Base-by-base conservation (phyloP, 257 asterid species). In the Haberlea rhodopensis region DNA sequence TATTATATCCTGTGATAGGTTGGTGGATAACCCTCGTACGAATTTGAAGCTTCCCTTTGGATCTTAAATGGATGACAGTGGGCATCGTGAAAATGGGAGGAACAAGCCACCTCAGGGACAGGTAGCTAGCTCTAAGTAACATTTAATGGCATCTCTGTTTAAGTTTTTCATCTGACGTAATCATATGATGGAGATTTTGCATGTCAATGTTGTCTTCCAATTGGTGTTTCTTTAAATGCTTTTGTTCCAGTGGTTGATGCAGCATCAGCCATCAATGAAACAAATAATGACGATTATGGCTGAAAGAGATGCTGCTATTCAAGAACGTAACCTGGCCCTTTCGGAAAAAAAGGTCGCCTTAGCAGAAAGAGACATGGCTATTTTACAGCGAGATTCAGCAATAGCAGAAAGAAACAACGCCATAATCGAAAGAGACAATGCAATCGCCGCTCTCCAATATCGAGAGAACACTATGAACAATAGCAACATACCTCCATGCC, bases 261-360 rank as follows among this genome's bases (percentile, higher is more conserved):
- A 86, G 75, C 97, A 91, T 65, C 96, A 91, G 75, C 96, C 97
- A 43, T 85, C 99, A 5, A 90, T 94, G 97, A 94, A 89, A 71
- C 99, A 94, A 61, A 87, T 94, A 68, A 94, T 90, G 97, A 78
- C 85, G 25, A 79, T 94, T 31, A 87, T 90, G 94, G 87, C 95
- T 2, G 99, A 94, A 72, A 68, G 99, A 71, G 99, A 94, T 66
- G 99, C 95, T 18, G 99, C 97, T 20, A 83, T 94, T 72, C 99
- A 94, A 63, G 99, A 94, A 76, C 71, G 95, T 26, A 94, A 94
- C 49, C 64, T 94, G 54, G 95, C 97, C 60, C 77, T 94, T 63
- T 86, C 99, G 2, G 99, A 94, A 65, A 94, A 94, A 51, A 94
- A 90, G 79, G 68, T 90, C 5, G 97, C 97, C 74, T 40, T 94